Percentiles rank a stretch among this genome's conserved stretches.
Conservation (phyloP, 306 rosid species). For the Castanospermum australe region DNA sequence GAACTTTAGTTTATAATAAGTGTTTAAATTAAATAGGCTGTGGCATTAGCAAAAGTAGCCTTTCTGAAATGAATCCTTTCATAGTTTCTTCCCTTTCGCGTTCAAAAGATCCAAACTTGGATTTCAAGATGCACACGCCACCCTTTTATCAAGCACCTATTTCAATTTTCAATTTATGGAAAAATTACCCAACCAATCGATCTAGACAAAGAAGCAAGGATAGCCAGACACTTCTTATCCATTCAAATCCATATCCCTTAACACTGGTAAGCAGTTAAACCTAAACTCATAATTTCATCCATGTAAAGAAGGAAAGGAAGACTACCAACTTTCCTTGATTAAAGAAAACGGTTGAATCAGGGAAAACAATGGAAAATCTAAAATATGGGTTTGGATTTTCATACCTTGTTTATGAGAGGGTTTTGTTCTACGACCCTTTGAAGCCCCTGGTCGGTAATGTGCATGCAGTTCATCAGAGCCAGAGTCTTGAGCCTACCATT, state of each 20-base stretch:
- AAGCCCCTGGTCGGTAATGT: constrained; percentile 67
- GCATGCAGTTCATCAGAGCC: constrained; percentile 54
- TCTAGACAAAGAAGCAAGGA: not conserved
- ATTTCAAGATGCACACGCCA: not conserved
- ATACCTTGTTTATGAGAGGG: constrained; percentile 67
- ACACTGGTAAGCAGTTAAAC: not conserved
- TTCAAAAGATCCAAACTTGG: not conserved
- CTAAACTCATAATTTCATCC: not conserved
- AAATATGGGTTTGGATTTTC: constrained; percentile 9
- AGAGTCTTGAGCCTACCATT: constrained; percentile 58
- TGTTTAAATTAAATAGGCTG: too few species aligned
- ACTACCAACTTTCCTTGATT: not conserved
- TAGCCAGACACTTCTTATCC: constrained; percentile 36
- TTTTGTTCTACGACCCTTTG: constrained; percentile 52
- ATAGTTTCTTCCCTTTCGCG: not conserved
- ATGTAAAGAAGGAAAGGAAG: not conserved
- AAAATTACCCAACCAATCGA: not conserved
- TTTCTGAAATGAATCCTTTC: too few species aligned
- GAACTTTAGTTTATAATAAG: too few species aligned
- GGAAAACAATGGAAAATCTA: not conserved
- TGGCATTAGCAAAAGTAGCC: too few species aligned
- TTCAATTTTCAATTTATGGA: not conserved
- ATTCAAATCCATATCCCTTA: not conserved
- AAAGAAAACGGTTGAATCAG: not conserved
- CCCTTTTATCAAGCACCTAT: not conserved